Evolutionary conservation across 805 yeast species (phyloP), one percentile per base, ranked within the genome.

Genomic region (Groenewaldozyma tartarivorans): DNA sequence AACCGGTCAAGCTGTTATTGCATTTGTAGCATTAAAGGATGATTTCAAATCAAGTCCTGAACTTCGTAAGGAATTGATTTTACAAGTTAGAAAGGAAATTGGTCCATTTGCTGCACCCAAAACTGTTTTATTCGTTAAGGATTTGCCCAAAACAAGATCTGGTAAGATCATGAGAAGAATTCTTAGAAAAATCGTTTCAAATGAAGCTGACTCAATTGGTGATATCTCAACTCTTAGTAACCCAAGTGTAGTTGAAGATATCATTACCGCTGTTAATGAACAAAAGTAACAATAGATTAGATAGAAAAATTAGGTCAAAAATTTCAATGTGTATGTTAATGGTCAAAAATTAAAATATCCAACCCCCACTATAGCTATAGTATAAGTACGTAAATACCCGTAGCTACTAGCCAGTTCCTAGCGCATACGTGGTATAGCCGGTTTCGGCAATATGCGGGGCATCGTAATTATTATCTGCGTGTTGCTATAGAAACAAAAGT

Each of bases 161-260:
- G 98, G 98, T 54, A 92, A 92, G 74, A 90, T 92, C 60, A 90
- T 92, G 95, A 83, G 98, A 73, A 84, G 98, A 71, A 82, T 92
- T 48, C 74, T 92, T 65, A 81, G 98, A 68, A 92, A 92, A 69
- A 75, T 90, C 46, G 79, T 87, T 42, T 79, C 92, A 39, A 88
- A 90, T 51, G 96, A 90, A 70, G 94, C 81, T 51, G 94, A 84
- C 51, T 84, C 81, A 60, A 72, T 92, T 52, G 98, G 98, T 48
- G 98, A 90, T 60, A 71, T 81, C 58, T 79, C 94, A 39, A 92
- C 98, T 26, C 69, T 84, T 61, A 77, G 92, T 37, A 85, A 92
- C 62, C 94, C 96, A 16, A 76, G 74, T 45, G 78, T 83, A 45
- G 96, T 92, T 39, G 80, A 76, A 37, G 77, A 77, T 46, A 72